phyloP scores from a whole-genome alignment of 495 filamentous ascomycete species.

The Stereocaulon alpinum region DNA sequence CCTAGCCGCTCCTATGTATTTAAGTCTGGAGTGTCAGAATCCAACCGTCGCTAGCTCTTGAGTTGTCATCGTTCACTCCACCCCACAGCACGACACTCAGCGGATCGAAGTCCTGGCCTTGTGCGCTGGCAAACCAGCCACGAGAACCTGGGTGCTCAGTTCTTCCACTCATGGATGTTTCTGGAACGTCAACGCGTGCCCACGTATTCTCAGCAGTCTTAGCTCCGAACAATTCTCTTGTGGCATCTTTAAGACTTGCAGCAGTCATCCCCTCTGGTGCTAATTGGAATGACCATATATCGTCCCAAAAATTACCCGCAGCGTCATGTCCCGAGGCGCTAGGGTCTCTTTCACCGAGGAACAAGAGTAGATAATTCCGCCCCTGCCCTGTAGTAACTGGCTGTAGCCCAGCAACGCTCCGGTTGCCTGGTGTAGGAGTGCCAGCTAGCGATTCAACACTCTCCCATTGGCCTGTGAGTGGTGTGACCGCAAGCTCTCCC shows the following conservation, averaged over 20 bases:
- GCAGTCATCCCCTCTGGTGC: conserved; percentile 30
- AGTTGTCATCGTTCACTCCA: conserved; percentile 37
- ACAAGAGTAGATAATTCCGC: conserved; percentile 48
- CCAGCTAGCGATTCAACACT: conserved; percentile 3
- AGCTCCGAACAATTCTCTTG: conserved; percentile 41
- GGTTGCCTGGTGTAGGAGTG: conserved; percentile 24
- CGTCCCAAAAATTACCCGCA: conserved; percentile 56
- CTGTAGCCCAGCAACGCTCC: conserved; percentile 40
- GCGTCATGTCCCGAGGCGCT: conserved; percentile 52
- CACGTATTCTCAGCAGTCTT: conserved; percentile 35
- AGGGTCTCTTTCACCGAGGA: conserved; percentile 58
- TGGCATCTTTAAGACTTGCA: conserved; percentile 24
- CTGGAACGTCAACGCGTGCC: conserved; percentile 20
- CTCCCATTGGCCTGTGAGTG: conserved; percentile 20
- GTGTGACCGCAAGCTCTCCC: conserved; percentile 17
- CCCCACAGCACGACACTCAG: conserved; percentile 35
- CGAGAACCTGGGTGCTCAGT: conserved; percentile 19
- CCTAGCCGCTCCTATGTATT: not conserved
- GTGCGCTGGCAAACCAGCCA: conserved; percentile 37
- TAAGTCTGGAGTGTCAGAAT: conserved; percentile 20
- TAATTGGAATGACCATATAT: conserved; percentile 68
- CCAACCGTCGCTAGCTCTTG: conserved; percentile 40
- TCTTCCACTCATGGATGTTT: conserved; percentile 9
- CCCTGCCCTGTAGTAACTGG: conserved; percentile 41
- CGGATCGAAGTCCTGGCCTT: conserved; percentile 19